Evolutionary conservation across 2,329 filamentous ascomycete species (phyloP).

Genomic region (Lizonia empirigonia): DNA sequence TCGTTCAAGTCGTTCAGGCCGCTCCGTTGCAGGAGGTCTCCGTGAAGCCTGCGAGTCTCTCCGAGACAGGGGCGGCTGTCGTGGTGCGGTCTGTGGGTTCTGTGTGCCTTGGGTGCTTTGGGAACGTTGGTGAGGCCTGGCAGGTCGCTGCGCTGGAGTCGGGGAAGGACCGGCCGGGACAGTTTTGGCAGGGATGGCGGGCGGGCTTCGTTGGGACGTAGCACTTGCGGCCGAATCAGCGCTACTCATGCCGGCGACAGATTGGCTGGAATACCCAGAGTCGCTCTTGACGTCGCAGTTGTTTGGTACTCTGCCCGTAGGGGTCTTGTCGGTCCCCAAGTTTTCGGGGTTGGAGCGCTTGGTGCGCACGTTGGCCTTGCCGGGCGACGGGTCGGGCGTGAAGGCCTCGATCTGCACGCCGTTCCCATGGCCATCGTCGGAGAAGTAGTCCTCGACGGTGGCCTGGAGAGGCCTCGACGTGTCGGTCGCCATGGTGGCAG

Average conservation of each 20-base stretch:
- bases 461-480: constrained; percentile 33
- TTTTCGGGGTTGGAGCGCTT: constrained; percentile 53
- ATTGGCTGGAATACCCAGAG: constrained; percentile 67
- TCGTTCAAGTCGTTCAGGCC: too few relatives aligned
- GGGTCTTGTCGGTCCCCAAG: constrained; percentile 41
- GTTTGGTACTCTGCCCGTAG: constrained; percentile 28
- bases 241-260: constrained; percentile 58
- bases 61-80: constrained; percentile 31
- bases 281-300: constrained; percentile 61
- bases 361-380: constrained; percentile 57
- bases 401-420: constrained; percentile 37
- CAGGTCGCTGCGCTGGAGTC: constrained; percentile 14
- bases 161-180: constrained; percentile 19
- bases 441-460: constrained; percentile 50
- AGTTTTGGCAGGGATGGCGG: constrained; percentile 17
- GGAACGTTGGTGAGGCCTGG: constrained; percentile 23
- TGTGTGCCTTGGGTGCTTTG: constrained; percentile 30
- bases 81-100: constrained; percentile 21
- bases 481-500: constrained; percentile 27
- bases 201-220: constrained; percentile 37
- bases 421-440: constrained; percentile 43
- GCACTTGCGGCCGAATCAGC: constrained; percentile 58
- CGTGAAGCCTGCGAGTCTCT: constrained; percentile 33
- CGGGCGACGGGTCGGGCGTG: constrained; percentile 34
- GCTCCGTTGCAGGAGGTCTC: constrained; percentile 18